A percentile compares a stretch with the other conserved stretches of the same genome.
phyloP scores from a whole-genome alignment of 352 stramenopile species.

The Aphanomyces cochlioides region DNA sequence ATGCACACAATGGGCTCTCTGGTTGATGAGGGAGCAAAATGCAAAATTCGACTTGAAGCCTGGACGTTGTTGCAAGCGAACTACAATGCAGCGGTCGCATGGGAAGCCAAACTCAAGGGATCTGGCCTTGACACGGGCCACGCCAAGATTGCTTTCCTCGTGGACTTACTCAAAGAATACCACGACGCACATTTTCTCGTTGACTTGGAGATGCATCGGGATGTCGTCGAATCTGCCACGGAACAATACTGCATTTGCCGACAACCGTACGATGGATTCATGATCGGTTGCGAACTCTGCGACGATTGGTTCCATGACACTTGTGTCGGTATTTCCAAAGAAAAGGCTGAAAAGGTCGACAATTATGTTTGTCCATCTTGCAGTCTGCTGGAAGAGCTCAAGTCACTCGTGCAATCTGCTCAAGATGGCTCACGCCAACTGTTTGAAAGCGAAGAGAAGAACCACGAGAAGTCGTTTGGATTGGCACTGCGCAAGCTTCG shows the following conservation, averaged over 20 bases:
- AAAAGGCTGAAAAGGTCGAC: slow-evolving; percentile 93
- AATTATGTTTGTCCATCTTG: slow-evolving; percentile 94
- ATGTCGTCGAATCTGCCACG: slow-evolving; percentile 89
- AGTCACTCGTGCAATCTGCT: slow-evolving; percentile 50
- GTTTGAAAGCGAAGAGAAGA: slow-evolving; percentile 72
- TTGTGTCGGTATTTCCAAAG: slow-evolving; percentile 87
- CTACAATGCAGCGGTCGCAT: slow-evolving; percentile 68
- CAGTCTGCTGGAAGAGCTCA: slow-evolving; percentile 86
- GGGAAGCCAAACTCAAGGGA: slow-evolving; percentile 67
- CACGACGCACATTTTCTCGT: slow-evolving; percentile 69
- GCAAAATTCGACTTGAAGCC: slow-evolving; percentile 65
- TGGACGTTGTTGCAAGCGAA: slow-evolving; percentile 81
- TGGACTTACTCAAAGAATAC: slow-evolving; percentile 76
- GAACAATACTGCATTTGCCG: slow-evolving; percentile 89
- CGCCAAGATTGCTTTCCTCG: slow-evolving; percentile 62
- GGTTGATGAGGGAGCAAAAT: slow-evolving; percentile 76
- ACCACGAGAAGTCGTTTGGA: slow-evolving; percentile 75
- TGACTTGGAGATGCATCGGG: slow-evolving; percentile 83
- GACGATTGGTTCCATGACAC: slow-evolving; percentile 89
- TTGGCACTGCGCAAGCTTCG: slow-evolving; percentile 73
- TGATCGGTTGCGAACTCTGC: slow-evolving; percentile 86
- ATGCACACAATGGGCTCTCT: slow-evolving; percentile 55
- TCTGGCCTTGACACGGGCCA: slow-evolving; percentile 78
- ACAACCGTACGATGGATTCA: slow-evolving; percentile 86
- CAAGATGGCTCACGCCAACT: slow-evolving; percentile 64